These are phyloP conservation scores for Nicotiana undulata DNA, from an alignment of 257 asterid species.

Conservation along the genomic window DNA sequence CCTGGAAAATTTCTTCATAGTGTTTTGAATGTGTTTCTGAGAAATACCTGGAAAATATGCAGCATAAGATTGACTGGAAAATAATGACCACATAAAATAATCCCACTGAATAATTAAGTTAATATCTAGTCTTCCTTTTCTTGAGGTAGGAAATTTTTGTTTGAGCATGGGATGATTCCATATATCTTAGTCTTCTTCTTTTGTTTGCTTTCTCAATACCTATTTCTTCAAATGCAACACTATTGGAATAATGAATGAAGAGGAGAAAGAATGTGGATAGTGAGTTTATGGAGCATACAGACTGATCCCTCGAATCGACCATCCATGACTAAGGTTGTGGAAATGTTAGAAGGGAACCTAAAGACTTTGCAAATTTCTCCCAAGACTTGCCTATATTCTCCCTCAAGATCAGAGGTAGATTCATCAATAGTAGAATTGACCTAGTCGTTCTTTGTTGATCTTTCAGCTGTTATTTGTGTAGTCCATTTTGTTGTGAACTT, in stretches of 20 bases:
- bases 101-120: not conserved
- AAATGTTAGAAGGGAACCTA: constrained; percentile 29
- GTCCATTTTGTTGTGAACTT: too few relatives aligned
- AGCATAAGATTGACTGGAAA: not conserved
- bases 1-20: not conserved
- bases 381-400: constrained; percentile 12
- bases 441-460: too few relatives aligned
- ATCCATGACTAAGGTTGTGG: constrained; percentile 25
- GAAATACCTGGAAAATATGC: not conserved
- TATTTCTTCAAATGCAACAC: too few relatives aligned
- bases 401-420: not conserved
- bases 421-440: too few relatives aligned
- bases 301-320: constrained; percentile 25
- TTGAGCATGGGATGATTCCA: not conserved
- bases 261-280: constrained; percentile 19
- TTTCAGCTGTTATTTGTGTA: too few relatives aligned
- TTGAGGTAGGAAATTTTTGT: not conserved
- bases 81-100: not conserved
- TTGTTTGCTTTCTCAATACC: not conserved
- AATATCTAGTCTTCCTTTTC: not conserved
- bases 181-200: not conserved
- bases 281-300: constrained; percentile 33
- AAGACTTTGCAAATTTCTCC: constrained; percentile 27
- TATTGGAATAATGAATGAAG: not conserved
- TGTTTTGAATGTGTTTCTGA: not conserved